These are phyloP conservation scores for Neurospora sp. DNA, from an alignment of 495 filamentous ascomycete genomes.

Conservation along the genomic window DNA sequence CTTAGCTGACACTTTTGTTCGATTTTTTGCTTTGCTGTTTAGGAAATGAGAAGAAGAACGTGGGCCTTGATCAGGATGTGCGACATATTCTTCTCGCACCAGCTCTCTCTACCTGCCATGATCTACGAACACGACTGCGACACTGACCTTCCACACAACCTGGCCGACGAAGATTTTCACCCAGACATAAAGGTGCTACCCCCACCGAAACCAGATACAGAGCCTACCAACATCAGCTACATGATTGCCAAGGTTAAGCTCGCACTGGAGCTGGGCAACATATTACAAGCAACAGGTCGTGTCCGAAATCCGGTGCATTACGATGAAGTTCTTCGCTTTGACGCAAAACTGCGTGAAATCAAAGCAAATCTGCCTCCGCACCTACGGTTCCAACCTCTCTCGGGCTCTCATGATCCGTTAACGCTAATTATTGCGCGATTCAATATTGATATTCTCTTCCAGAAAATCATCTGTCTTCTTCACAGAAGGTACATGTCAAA, in stretches of 20 bases:
- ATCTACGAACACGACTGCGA: slow-evolving; percentile 75
- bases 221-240: slow-evolving; percentile 80
- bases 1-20: neutral
- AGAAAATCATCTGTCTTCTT: slow-evolving; percentile 72
- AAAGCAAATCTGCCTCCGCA: slow-evolving; percentile 57
- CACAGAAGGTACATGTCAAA: slow-evolving; percentile 74
- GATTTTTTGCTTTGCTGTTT: neutral
- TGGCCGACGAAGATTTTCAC: slow-evolving; percentile 90
- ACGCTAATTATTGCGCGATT: slow-evolving; percentile 74
- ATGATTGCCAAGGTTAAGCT: slow-evolving; percentile 74
- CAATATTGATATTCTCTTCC: slow-evolving; percentile 69
- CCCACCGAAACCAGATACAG: slow-evolving; percentile 57
- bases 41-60: slow-evolving; percentile 80
- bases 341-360: slow-evolving; percentile 60
- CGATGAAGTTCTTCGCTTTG: slow-evolving; percentile 70
- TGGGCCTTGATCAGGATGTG: slow-evolving; percentile 77
- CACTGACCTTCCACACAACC: slow-evolving; percentile 74
- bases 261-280: slow-evolving; percentile 43
- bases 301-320: slow-evolving; percentile 50
- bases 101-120: slow-evolving; percentile 80
- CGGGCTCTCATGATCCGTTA: slow-evolving; percentile 64
- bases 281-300: slow-evolving; percentile 40
- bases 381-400: slow-evolving; percentile 57
- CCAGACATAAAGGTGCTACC: slow-evolving; percentile 69
- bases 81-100: slow-evolving; percentile 85